Base-by-base conservation (phyloP, 805 yeast genomes). In the Starmerella scarabaei region DNA sequence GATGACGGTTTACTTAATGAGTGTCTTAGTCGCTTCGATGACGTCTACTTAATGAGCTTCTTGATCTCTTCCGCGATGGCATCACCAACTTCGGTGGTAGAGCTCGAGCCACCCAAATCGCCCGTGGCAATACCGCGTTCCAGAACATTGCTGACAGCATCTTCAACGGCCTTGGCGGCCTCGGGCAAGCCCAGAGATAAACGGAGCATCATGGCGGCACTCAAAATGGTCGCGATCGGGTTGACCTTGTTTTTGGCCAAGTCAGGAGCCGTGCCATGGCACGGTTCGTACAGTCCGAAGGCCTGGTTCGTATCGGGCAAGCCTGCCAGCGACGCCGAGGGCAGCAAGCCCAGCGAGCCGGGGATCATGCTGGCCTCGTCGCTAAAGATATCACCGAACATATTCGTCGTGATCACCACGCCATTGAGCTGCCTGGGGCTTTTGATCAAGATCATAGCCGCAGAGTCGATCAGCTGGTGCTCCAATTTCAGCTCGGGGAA, bases 331-430 rank as follows among this genome's bases (percentile, higher is more conserved):
- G 97, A 88, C 3, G 98, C 93, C 41, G 95, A 83, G 37, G 98
- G 98, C 50, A 91, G 72, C 51, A 91, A 72, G 45, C 98, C 98
- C 48, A 91, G 69, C 20, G 97, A 88, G 34, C 98, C 98, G 33
- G 98, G 98, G 54, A 91, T 91, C 36, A 86, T 96, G 16, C 93
- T 80, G 23, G 97, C 96, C 68, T 91, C 98, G 62, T 91, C 98
- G 41, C 94, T 81, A 55, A 91, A 83, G 61, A 91, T 91, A 62
- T 91, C 98, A 57, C 98, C 98, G 61, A 91, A 91, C 94, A 91
- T 88, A 67, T 91, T 91, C 54, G 80, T 77, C 33, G 97, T 88
- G 58, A 91, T 75, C 37, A 91, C 75, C 37, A 91, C 72, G 64
- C 98, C 98, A 60, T 91, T 91, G 58, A 91, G 72, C 52, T 77